Conservation (phyloP, 2,329 filamentous ascomycete species). For the Fusarium citri region DNA sequence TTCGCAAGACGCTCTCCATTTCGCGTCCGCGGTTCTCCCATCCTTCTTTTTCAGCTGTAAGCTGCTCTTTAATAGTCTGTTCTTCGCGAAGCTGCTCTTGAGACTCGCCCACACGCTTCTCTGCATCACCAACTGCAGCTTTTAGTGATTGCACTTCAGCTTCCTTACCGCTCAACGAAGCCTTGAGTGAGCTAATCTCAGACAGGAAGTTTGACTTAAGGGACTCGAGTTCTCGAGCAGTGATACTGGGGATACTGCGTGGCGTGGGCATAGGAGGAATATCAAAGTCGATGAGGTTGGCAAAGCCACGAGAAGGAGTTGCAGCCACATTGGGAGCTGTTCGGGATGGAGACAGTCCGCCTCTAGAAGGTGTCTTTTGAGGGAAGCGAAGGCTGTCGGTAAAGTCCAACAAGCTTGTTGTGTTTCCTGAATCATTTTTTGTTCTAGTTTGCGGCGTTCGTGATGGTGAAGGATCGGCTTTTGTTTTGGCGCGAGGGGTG, state of each 20-base stretch:
- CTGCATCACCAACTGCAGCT: conserved; percentile 87
- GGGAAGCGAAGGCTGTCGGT: conserved; percentile 75
- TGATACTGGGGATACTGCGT: conserved; percentile 89
- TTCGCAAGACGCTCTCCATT: conserved; percentile 83
- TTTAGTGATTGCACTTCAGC: conserved; percentile 91
- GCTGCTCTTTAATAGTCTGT: conserved; percentile 73
- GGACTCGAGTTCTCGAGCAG: conserved; percentile 90
- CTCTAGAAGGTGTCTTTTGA: conserved; percentile 61
- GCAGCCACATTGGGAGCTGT: conserved; percentile 48
- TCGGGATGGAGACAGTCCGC: conserved; percentile 48
- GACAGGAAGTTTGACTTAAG: conserved; percentile 92
- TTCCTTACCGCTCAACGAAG: conserved; percentile 90
- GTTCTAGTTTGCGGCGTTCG: conserved; percentile 52
- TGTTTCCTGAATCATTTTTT: conserved; percentile 64
- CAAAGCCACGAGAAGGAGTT: conserved; percentile 65
- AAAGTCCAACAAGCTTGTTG: conserved; percentile 88
- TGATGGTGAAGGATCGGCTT: conserved; percentile 50
- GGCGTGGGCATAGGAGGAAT: conserved; percentile 94
- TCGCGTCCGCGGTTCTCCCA: conserved; percentile 90
- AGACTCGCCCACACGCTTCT: conserved; percentile 89
- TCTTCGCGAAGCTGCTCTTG: conserved; percentile 87
- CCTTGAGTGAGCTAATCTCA: conserved; percentile 93
- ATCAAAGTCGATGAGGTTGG: conserved; percentile 80
- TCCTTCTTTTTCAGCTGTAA: conserved; percentile 79
- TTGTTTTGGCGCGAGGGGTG: conserved; percentile 52